Evolutionary conservation across 108 stramenopile genomes (phyloP).

Genomic region (Nitzschia sp.): DNA sequence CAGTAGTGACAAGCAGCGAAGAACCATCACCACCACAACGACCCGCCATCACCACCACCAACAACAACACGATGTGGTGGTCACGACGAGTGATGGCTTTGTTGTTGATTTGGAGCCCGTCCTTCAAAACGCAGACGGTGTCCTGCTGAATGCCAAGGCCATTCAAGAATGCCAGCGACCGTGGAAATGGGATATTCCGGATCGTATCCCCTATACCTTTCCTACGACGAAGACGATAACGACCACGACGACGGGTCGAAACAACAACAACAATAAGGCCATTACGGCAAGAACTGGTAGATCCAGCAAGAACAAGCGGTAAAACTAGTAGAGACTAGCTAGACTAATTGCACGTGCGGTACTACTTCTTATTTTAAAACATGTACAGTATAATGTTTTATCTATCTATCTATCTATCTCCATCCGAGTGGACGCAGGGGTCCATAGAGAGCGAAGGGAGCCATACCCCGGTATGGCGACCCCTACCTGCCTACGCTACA

Average conservation of each 20-base stretch:
- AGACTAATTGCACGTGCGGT: too few species aligned
- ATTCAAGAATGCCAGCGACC: slow-evolving; percentile 6
- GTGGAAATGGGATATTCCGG: slow-evolving; percentile 16
- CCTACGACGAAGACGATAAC: not conserved
- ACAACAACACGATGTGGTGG: not conserved
- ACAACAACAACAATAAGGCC: not conserved
- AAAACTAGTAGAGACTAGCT: too few species aligned
- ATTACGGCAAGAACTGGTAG: not conserved
- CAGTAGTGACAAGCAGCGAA: too few species aligned
- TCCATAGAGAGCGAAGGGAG: too few species aligned
- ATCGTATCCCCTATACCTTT: slow-evolving; percentile 29
- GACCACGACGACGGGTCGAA: not conserved
- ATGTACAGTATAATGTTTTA: too few species aligned
- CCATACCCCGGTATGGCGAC: too few species aligned
- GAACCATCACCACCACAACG: too few species aligned
- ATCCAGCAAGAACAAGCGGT: too few species aligned
- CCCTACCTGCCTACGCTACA: too few species aligned
- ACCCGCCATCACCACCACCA: not conserved
- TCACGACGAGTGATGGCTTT: not conserved
- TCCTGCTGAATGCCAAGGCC: slow-evolving; percentile 14
- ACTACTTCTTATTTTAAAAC: too few species aligned
- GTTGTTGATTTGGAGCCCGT: slow-evolving; percentile 4
- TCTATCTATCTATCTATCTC: too few species aligned
- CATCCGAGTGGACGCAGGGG: too few species aligned
- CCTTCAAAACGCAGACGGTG: slow-evolving; percentile 15